Base-by-base conservation (phyloP, 306 rosid species). In the Pyrus betulifolia region DNA sequence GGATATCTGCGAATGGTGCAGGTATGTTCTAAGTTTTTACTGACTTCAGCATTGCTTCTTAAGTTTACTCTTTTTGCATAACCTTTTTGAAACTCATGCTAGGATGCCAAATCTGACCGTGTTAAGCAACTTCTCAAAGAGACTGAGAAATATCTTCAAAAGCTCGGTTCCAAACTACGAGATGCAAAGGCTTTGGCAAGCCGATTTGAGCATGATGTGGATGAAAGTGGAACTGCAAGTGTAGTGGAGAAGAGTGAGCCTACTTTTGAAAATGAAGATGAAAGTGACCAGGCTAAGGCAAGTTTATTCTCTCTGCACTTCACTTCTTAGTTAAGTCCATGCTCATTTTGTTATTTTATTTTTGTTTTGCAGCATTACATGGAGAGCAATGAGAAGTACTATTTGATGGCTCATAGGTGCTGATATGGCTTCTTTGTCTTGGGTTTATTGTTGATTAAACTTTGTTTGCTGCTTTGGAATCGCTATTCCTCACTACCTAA, bases 81-180 rank as follows among this genome's bases (percentile, higher is more conserved):
- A 70, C 54, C 23, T 71, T 58, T 76, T 65, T 59, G 74, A 73
- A 66, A 74, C 76, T 58, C 68, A 52, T 70, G 35, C 54, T 82
- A 96, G 99, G 99, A 96, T 86, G 98, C 97, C 59, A 96, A 96
- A 77, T 96, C 99, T 69, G 99, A 96, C 83, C 97, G 99, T 73
- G 99, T 96, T 52, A 96, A 91, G 86, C 99, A 96, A 82, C 99
- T 96, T 62, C 96, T 96, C 78, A 96, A 93, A 82, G 99, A 91
- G 86, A 96, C 99, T 2, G 99, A 96, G 81, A 93, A 91, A 79
- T 96, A 96, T 86, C 99, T 96, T 82, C 99, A 96, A 78, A 96
- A 96, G 90, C 99, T 96, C 71, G 94, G 98, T 58, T 96, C 99
- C 69, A 96, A 82, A 86, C 86, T 96, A 64, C 93, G 88, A 72